Evolutionary conservation across 257 asterid species (phyloP).

Genomic region (Leptodermis oblonga): DNA sequence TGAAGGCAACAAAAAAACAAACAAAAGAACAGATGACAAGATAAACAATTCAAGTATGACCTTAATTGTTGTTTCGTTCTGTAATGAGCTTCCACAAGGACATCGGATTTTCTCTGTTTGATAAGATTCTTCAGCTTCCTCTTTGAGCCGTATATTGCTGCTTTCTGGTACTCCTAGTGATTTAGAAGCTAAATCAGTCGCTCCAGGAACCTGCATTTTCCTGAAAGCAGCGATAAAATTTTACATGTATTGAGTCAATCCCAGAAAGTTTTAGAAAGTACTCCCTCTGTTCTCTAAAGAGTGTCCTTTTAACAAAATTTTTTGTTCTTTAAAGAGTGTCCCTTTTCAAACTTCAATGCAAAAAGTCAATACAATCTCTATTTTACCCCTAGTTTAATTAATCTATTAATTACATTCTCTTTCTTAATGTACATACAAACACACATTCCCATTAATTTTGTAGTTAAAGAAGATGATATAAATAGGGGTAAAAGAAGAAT

Average conservation of each 20-base stretch:
- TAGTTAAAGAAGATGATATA: no score
- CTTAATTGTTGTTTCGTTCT: slow-evolving; percentile 78
- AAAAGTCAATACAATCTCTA: no score
- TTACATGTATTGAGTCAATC: neutral
- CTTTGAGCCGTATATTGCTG: slow-evolving; percentile 44
- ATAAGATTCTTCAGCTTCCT: slow-evolving; percentile 60
- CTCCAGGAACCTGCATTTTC: slow-evolving; percentile 87
- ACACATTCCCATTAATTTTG: no score
- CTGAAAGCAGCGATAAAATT: slow-evolving; percentile 34
- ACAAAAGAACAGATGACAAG: neutral
- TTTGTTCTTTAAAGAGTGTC: no score
- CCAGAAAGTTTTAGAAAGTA: neutral
- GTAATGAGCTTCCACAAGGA: slow-evolving; percentile 69
- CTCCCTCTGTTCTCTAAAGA: no score
- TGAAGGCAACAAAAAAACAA: neutral
- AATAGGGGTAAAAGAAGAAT: no score
- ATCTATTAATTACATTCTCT: no score
- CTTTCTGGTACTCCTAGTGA: slow-evolving; percentile 69
- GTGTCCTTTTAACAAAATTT: no score
- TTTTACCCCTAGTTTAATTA: no score
- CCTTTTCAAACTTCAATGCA: no score
- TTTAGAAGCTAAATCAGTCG: slow-evolving; percentile 71
- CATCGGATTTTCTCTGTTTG: slow-evolving; percentile 76
- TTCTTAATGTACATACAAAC: no score
- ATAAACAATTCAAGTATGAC: slow-evolving; percentile 23